Conservation (phyloP, 2,329 filamentous ascomycete genomes). For the Colletotrichum spaethianum region DNA sequence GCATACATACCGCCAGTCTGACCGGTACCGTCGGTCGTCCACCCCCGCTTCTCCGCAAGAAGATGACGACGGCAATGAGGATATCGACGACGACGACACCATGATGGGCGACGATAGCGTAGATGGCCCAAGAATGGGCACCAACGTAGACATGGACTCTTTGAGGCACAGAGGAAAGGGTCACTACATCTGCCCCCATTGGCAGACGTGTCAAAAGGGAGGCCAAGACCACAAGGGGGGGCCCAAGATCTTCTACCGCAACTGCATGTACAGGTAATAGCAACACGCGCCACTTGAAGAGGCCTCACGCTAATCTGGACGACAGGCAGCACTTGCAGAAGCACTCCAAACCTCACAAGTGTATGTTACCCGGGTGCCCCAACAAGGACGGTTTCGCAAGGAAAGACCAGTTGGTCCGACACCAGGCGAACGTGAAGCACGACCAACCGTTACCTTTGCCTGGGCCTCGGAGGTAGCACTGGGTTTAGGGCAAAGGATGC, state of each 20-base stretch:
- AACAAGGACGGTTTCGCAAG: slow-evolving; percentile 60
- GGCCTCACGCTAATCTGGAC: slow-evolving; percentile 11
- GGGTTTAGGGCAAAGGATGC: neutral
- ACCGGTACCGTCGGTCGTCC: slow-evolving; percentile 14
- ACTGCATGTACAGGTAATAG: slow-evolving; percentile 56
- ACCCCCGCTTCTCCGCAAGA: slow-evolving; percentile 14
- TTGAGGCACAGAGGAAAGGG: slow-evolving; percentile 58
- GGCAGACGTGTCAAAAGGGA: slow-evolving; percentile 55
- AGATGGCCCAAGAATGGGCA: slow-evolving; percentile 38
- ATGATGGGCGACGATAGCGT: slow-evolving; percentile 4
- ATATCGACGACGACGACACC: slow-evolving; percentile 10
- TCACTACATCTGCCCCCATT: slow-evolving; percentile 54
- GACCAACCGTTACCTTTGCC: slow-evolving; percentile 27
- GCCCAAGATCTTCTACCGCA: slow-evolving; percentile 57
- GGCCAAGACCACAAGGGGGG: slow-evolving; percentile 56
- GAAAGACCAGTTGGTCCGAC: slow-evolving; percentile 58
- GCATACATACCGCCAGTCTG: slow-evolving; percentile 7
- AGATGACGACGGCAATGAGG: slow-evolving; percentile 1
- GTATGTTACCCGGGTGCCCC: slow-evolving; percentile 55
- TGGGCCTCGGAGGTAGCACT: slow-evolving; percentile 22
- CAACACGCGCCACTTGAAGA: slow-evolving; percentile 7
- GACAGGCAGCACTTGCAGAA: slow-evolving; percentile 60
- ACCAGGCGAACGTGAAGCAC: slow-evolving; percentile 58
- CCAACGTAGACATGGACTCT: slow-evolving; percentile 55
- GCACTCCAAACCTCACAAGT: slow-evolving; percentile 59